These are phyloP conservation scores for Vitis rotundifolia DNA, from an alignment of 164 flowering plant genomes.

Conservation along the genomic window DNA sequence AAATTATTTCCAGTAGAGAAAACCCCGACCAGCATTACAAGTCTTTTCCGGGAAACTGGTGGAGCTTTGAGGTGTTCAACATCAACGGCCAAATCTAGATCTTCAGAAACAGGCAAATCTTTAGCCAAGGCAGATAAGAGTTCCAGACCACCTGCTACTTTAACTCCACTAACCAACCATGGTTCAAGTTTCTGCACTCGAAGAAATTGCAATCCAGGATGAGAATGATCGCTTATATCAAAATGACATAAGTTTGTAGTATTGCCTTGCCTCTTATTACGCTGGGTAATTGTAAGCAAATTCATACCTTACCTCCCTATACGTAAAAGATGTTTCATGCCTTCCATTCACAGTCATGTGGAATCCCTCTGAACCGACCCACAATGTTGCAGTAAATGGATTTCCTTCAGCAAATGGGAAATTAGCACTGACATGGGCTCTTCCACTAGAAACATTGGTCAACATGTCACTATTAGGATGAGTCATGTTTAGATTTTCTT, in stretches of 20 bases:
- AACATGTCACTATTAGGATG: constrained; percentile 21
- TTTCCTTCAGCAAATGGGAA: constrained; percentile 77
- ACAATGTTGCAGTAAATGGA: constrained; percentile 76
- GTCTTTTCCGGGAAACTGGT: constrained; percentile 48
- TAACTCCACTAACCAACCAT: constrained; percentile 68
- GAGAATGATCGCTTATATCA: constrained; percentile 6
- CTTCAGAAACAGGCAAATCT: constrained; percentile 79
- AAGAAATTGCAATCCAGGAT: constrained; percentile 15
- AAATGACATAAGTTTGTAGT: constrained; percentile 2
- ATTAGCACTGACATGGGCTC: constrained; percentile 41
- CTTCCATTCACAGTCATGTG: constrained; percentile 94
- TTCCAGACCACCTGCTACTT: constrained; percentile 58
- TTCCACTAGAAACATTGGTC: constrained; percentile 40
- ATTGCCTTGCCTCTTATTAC: not conserved
- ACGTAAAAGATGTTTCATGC: constrained; percentile 88
- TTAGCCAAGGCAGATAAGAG: constrained; percentile 66
- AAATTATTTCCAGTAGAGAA: constrained; percentile 90
- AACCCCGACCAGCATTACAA: constrained; percentile 71
- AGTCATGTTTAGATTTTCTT: constrained; percentile 42
- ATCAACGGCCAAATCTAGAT: constrained; percentile 48
- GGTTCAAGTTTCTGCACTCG: constrained; percentile 83
- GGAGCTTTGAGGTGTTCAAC: constrained; percentile 70
- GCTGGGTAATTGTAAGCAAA: not conserved
- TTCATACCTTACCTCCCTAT: constrained; percentile 66
- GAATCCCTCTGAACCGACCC: constrained; percentile 92